phyloP scores from a whole-genome alignment of 169 alveolate species.

The Plasmodium gonderi region DNA sequence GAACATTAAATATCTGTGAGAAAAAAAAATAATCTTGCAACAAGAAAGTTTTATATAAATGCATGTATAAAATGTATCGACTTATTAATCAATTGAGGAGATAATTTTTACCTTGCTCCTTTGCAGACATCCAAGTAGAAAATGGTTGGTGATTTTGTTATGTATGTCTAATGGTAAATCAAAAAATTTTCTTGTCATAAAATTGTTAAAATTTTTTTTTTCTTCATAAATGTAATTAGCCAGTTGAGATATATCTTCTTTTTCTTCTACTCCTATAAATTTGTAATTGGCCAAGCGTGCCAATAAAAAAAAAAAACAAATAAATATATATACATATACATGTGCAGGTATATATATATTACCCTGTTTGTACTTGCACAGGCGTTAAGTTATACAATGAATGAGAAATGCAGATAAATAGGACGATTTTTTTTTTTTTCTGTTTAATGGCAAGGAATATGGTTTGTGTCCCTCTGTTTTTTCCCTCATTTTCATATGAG shows the following conservation, averaged over 20 bases:
- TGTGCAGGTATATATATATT: not conserved
- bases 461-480: too few relatives aligned
- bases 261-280: conserved; percentile 30
- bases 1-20: too few relatives aligned
- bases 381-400: not conserved
- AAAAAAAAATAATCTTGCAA: too few relatives aligned
- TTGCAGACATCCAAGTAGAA: conserved; percentile 45
- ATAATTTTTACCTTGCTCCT: conserved; percentile 24
- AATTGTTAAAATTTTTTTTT: conserved; percentile 36
- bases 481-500: too few relatives aligned
- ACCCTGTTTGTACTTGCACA: not conserved
- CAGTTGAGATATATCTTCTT: not conserved
- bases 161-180: conserved; percentile 32
- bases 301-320: not conserved
- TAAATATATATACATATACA: not conserved
- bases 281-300: not conserved
- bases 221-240: conserved; percentile 49
- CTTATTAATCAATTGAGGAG: too few relatives aligned
- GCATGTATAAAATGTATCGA: not conserved
- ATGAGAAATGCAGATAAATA: too few relatives aligned
- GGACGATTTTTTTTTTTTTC: too few relatives aligned
- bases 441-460: too few relatives aligned
- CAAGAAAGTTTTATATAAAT: not conserved
- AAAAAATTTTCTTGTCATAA: conserved; percentile 16
- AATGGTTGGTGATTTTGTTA: conserved; percentile 30